Evolutionary conservation across 169 alveolate genomes (phyloP), one percentile per base, ranked within the genome.

Genomic region (Babesia ovata): DNA sequence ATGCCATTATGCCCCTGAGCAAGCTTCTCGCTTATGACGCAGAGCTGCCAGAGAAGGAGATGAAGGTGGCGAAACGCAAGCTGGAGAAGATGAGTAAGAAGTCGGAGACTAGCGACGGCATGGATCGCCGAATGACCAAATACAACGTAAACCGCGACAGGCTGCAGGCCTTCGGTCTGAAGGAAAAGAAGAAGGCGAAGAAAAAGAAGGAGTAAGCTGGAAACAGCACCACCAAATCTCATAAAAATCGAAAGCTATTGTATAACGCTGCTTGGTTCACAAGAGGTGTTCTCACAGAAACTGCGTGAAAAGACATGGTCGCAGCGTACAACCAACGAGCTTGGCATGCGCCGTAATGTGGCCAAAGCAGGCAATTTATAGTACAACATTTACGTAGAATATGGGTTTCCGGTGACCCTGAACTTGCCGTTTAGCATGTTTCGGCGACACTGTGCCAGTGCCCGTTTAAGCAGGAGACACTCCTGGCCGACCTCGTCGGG

Each of bases 391-490:
- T 59, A 87, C 46, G 82, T 79, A 26, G 93, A 88, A 29, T 84
- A 85, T 1, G 93, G 93, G 72, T 91, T 91, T 11, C 95, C 95
- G 26, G 78, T 63, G 57, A 77, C 62, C 50, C 91, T 45, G 67
- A 28, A 79, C 50, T 85, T 81, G 42, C 93, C 94, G 50, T 91
- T 91, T 24, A 90, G 60, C 22, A 91, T 49, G 60, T 91, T 91
- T 17, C 95, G 79, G 42, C 95, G 85, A 60, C 95, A 91, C 65
- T 91, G 95, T 10, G 92, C 94, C 63, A 84, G 85, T 0, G 95
- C 91, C 49, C 83, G 85, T 60, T 87, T 76, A 42, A 89, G 83
- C 72, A 76, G 82, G 58, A 91, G 77, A 74, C 95, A 91, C 61
- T 90, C 91, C 56, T 70, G 74, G 52, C 92, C 94, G 44, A 91